Percentiles rank a stretch among this genome's conserved stretches.
phyloP scores from a whole-genome alignment of 257 asterid genomes.

The Solanum medicagineum region DNA sequence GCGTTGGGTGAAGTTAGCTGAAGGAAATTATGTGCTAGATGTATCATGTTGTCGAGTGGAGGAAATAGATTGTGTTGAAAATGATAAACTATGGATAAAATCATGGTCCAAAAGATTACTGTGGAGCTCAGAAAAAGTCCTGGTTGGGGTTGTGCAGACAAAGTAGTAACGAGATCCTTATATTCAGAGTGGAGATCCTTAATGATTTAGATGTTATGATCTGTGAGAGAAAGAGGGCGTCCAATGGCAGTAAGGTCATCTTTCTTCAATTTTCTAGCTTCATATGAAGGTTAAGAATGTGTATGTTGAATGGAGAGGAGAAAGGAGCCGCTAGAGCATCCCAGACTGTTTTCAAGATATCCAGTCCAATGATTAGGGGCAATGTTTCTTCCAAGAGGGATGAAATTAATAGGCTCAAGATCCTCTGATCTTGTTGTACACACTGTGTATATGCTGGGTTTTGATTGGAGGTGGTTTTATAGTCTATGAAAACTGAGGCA shows the following conservation, averaged over 20 bases:
- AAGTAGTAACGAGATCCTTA: too few relatives aligned
- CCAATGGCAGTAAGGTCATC: background rate
- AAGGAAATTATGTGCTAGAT: background rate
- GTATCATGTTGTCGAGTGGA: background rate
- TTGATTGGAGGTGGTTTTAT: background rate
- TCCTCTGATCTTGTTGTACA: background rate
- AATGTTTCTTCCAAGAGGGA: background rate
- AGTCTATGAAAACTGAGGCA: too few relatives aligned
- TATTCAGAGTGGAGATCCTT: too few relatives aligned
- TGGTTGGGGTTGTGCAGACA: too few relatives aligned
- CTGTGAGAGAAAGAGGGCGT: too few relatives aligned
- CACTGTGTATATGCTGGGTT: background rate
- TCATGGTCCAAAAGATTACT: background rate
- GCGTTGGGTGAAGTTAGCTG: background rate
- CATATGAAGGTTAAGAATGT: background rate
- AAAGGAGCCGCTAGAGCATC: background rate
- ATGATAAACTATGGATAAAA: background rate
- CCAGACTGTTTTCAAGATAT: background rate
- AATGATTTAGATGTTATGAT: background rate
- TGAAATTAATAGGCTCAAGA: background rate
- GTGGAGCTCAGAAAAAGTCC: background rate
- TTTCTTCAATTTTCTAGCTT: background rate
- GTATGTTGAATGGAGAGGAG: background rate
- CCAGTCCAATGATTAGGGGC: background rate
- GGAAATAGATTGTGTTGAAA: background rate